Conservation (phyloP, 1,284 basidiomycete species). For the Cryptococcus amylolentus region DNA sequence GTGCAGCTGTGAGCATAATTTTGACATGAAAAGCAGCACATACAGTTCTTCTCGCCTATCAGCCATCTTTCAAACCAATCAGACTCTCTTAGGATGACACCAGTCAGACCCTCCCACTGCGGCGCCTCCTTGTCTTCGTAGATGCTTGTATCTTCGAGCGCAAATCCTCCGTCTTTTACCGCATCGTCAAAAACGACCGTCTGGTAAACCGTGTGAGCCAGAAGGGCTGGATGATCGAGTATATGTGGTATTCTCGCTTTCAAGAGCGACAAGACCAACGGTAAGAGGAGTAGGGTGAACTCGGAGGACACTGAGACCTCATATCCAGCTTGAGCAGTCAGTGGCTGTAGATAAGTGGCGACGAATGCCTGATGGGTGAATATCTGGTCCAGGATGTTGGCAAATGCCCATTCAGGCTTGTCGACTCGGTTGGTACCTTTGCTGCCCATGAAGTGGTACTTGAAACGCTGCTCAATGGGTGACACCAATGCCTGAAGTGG, state of each 20-base stretch:
- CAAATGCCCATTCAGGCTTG: slow-evolving; percentile 98
- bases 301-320: slow-evolving; percentile 74
- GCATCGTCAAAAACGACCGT: slow-evolving; percentile 81
- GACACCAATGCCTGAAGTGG: slow-evolving; percentile 79
- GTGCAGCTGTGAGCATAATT: slow-evolving; percentile 17
- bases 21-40: slow-evolving; percentile 34
- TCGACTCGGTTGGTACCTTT: slow-evolving; percentile 87
- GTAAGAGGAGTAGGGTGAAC: slow-evolving; percentile 68
- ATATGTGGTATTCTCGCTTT: slow-evolving; percentile 69
- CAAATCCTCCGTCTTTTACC: slow-evolving; percentile 71
- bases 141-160: slow-evolving; percentile 52
- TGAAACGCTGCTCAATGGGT: slow-evolving; percentile 82
- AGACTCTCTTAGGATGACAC: slow-evolving; percentile 72
- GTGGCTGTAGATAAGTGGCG: slow-evolving; percentile 67
- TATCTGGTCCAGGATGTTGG: slow-evolving; percentile 76
- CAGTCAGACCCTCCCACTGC: slow-evolving; percentile 71
- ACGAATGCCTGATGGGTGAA: slow-evolving; percentile 79
- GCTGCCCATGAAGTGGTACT: slow-evolving; percentile 88
- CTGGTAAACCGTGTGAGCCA: slow-evolving; percentile 95
- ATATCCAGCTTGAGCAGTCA: slow-evolving; percentile 64
- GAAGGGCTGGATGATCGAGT: slow-evolving; percentile 70
- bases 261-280: slow-evolving; percentile 68
- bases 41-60: slow-evolving; percentile 78
- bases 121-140: slow-evolving; percentile 23
- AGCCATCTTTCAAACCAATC: slow-evolving; percentile 92